Conservation (phyloP, 2,329 filamentous ascomycete genomes). For the Cladosporium sp. region DNA sequence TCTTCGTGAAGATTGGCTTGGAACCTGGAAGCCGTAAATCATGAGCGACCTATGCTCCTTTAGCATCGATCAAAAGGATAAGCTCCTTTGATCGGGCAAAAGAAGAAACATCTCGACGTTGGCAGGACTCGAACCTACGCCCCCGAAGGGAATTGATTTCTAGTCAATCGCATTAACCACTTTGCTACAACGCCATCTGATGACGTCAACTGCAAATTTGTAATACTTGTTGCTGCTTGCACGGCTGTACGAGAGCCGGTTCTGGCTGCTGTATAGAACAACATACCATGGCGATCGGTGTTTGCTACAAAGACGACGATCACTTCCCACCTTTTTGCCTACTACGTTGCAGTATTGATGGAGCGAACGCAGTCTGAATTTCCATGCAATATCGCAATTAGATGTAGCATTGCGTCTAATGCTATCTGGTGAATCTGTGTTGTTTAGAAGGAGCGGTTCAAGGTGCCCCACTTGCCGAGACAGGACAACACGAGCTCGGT, state of each 20-base stretch:
- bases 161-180: conserved; percentile 10
- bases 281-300: neutral
- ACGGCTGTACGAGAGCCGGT: too few relatives aligned
- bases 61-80: neutral
- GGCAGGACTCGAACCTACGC: conserved; percentile 8
- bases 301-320: neutral
- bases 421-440: neutral
- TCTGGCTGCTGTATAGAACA: neutral
- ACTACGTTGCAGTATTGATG: neutral
- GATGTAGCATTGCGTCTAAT: neutral
- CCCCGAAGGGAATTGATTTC: conserved; percentile 9
- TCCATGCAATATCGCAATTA: neutral
- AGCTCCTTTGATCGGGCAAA: neutral
- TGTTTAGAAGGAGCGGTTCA: neutral
- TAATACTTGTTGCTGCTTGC: neutral
- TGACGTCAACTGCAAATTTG: neutral
- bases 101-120: neutral
- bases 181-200: neutral
- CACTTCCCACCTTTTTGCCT: neutral
- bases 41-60: neutral
- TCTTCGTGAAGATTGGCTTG: neutral
- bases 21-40: neutral
- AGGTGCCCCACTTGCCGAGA: conserved; percentile 12
- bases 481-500: neutral
- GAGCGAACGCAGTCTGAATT: neutral